Percentiles rank a stretch among this genome's conserved stretches.
Evolutionary conservation across 768 basidiomycete genomes (phyloP).

Genomic region (Mycena capillaripes): DNA sequence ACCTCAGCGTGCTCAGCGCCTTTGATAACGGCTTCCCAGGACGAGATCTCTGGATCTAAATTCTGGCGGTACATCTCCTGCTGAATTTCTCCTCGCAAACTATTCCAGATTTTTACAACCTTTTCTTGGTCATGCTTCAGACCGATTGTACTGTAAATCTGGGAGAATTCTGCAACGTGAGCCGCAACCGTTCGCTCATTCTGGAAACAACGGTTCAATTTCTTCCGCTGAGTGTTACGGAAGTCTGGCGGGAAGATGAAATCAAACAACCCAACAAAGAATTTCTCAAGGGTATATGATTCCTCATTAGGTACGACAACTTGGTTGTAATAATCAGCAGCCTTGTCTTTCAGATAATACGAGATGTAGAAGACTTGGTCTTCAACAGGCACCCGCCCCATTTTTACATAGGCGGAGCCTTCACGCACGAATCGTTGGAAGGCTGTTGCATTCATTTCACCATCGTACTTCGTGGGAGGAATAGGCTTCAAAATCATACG

Average conservation of each 20-base stretch:
- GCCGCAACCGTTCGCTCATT: neutral
- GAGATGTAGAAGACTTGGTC: too few relatives aligned
- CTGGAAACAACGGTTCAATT: neutral
- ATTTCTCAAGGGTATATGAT: neutral
- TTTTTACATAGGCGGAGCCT: too few relatives aligned
- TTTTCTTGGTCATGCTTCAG: neutral
- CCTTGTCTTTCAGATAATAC: neutral
- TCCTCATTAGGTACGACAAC: neutral
- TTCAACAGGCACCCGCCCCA: too few relatives aligned
- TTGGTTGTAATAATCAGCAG: neutral
- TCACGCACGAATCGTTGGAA: neutral
- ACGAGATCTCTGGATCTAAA: neutral
- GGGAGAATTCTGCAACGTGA: neutral
- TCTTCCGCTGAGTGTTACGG: neutral
- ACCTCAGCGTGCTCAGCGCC: neutral
- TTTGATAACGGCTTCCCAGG: neutral
- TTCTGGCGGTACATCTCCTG: neutral
- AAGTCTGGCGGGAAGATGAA: neutral
- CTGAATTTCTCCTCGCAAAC: neutral
- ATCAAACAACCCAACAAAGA: neutral
- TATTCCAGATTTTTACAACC: neutral
- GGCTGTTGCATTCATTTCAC: neutral
- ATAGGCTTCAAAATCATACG: neutral
- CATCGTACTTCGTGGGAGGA: neutral
- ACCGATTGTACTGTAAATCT: neutral